Evolutionary conservation across 306 rosid species (phyloP).

Genomic region (Trifolium dubium): DNA sequence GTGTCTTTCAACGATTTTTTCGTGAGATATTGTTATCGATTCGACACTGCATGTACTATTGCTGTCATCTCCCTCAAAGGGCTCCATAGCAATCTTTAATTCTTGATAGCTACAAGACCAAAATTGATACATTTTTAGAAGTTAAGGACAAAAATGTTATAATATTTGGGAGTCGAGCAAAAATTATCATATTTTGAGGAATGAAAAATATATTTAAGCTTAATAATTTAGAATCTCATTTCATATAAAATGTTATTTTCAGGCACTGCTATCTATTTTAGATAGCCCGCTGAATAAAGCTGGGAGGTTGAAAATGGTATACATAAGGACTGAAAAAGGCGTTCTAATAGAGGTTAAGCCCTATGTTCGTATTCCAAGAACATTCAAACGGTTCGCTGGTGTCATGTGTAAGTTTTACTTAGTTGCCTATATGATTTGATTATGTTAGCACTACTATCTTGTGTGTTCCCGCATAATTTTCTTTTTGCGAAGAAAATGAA

Average conservation of each 20-base stretch:
- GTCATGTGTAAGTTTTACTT: conserved; percentile 73
- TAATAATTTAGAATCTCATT: not conserved
- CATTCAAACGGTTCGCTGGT: conserved; percentile 83
- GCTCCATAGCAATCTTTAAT: not conserved
- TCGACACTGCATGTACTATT: not conserved
- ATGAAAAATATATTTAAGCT: not conserved
- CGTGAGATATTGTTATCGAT: not conserved
- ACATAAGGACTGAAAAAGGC: conserved; percentile 81
- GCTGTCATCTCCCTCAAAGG: not conserved
- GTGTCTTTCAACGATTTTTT: not conserved
- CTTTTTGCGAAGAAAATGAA: not conserved
- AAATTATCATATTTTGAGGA: not conserved
- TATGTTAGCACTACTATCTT: not conserved
- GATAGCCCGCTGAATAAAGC: conserved; percentile 88
- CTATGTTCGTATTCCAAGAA: conserved; percentile 80
- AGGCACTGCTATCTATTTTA: conserved; percentile 79
- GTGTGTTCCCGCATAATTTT: not conserved
- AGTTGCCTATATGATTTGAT: not conserved
- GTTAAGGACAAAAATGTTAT: not conserved
- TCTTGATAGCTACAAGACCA: not conserved
- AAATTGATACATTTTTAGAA: not conserved
- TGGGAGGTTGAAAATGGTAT: conserved; percentile 76
- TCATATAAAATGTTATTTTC: conserved; percentile 22
- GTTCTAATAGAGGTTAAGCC: conserved; percentile 84
- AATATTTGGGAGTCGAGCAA: not conserved